Evolutionary conservation across 1,139 yeast genomes (phyloP).

Genomic region (Yamadazyma membranifaciens): DNA sequence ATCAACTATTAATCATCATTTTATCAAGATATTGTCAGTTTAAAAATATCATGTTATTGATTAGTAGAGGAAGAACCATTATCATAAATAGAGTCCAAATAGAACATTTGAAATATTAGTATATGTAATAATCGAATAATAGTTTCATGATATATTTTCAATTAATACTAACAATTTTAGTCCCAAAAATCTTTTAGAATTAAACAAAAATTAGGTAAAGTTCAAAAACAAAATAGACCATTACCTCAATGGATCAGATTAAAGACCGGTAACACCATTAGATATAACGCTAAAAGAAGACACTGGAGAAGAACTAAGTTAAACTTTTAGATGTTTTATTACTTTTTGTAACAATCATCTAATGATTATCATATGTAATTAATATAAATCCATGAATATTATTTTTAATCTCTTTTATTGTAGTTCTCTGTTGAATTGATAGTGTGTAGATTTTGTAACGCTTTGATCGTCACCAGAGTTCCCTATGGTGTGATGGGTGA

Average conservation of each 20-base stretch:
- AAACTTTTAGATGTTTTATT: conserved; percentile 49
- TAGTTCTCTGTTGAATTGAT: too few species aligned
- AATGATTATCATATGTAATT: conserved; percentile 22
- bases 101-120: too few species aligned
- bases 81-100: too few species aligned
- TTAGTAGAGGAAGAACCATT: too few species aligned
- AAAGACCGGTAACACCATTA: conserved; percentile 96
- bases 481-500: too few species aligned
- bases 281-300: conserved; percentile 99
- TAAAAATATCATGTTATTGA: too few species aligned
- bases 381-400: conserved; percentile 10
- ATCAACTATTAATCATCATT: too few species aligned
- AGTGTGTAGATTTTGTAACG: background rate
- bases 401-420: background rate
- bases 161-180: conserved; percentile 39
- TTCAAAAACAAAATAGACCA: conserved; percentile 99
- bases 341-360: conserved; percentile 3
- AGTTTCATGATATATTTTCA: too few species aligned
- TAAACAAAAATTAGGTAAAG: conserved; percentile 99
- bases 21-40: too few species aligned
- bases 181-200: conserved; percentile 96
- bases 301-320: conserved; percentile 99
- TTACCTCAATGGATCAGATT: conserved; percentile 99
- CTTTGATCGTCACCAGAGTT: background rate
- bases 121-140: too few species aligned